Conservation (phyloP, 2,329 filamentous ascomycete species). For the Aspergillus sp. region DNA sequence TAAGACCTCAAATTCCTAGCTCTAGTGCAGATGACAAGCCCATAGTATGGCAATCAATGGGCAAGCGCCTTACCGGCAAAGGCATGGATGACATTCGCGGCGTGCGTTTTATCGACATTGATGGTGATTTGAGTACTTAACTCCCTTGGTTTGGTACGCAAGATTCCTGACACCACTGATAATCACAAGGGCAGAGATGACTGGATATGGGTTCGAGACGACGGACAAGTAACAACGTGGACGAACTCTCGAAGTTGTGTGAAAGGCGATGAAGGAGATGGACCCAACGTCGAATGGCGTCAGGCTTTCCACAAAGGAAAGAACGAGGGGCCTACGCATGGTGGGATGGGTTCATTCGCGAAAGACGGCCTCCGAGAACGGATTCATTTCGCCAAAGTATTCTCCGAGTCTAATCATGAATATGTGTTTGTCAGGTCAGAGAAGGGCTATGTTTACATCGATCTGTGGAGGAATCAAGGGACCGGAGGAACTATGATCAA, state of each 20-base stretch:
- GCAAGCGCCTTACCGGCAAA: not conserved
- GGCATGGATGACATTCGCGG: not conserved
- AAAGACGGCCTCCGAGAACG: not conserved
- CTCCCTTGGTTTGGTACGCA: too few relatives aligned
- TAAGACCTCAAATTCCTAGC: not conserved
- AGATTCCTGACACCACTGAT: not conserved
- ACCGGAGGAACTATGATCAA: not conserved
- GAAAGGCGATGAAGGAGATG: not conserved
- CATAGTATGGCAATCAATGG: not conserved
- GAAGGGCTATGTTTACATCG: not conserved
- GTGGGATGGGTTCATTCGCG: not conserved
- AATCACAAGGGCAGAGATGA: not conserved
- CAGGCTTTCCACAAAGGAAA: not conserved
- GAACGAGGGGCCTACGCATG: not conserved
- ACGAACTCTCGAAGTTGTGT: slow-evolving; percentile 1
- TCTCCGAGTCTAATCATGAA: not conserved
- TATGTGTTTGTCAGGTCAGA: not conserved
- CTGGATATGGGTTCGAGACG: not conserved
- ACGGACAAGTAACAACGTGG: slow-evolving; percentile 2
- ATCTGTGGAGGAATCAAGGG: slow-evolving; percentile 1
- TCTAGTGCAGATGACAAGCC: not conserved
- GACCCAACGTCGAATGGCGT: not conserved
- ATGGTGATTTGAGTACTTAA: not conserved
- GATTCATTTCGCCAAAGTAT: not conserved
- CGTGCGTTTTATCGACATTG: slow-evolving; percentile 5